Conservation (phyloP, 345 rosid genomes). For the sweet orange (Citrus sinensis) region DNA sequence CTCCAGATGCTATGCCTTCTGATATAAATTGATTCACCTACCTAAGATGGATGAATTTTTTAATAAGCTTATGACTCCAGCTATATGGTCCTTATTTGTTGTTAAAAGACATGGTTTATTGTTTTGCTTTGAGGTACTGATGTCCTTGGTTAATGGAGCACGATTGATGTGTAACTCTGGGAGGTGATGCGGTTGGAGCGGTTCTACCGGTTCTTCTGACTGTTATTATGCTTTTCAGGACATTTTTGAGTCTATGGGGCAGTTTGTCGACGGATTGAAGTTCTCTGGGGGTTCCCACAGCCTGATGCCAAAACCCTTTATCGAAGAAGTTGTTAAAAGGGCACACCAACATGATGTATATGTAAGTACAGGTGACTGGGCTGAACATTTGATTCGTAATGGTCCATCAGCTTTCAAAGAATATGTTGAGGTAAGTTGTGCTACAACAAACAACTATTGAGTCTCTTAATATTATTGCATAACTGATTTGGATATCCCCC, state of each 20-base stretch:
- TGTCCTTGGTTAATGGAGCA: not conserved
- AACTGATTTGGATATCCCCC: not conserved
- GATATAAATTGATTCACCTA: not conserved
- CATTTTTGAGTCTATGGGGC: conserved; percentile 78
- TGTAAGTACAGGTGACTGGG: conserved; percentile 93
- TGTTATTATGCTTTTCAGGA: conserved; percentile 41
- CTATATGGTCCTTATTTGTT: not conserved
- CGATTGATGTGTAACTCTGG: not conserved
- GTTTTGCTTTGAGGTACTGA: not conserved
- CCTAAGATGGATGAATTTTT: not conserved
- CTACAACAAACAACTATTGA: not conserved
- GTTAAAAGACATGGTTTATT: not conserved
- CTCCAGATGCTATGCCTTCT: no score
- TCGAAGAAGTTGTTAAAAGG: conserved; percentile 60
- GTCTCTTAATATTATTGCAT: not conserved
- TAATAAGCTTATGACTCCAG: not conserved
- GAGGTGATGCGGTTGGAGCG: not conserved
- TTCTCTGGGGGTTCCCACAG: conserved; percentile 85
- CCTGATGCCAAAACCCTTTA: conserved; percentile 68
- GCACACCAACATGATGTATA: conserved; percentile 81
- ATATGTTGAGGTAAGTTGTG: conserved; percentile 56
- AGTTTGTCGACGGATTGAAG: conserved; percentile 85
- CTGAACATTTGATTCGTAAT: conserved; percentile 65
- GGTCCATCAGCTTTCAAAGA: conserved; percentile 80
- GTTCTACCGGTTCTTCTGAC: not conserved